Base-by-base conservation (phyloP, 305 asterid genomes). In the Coffea humblotiana region DNA sequence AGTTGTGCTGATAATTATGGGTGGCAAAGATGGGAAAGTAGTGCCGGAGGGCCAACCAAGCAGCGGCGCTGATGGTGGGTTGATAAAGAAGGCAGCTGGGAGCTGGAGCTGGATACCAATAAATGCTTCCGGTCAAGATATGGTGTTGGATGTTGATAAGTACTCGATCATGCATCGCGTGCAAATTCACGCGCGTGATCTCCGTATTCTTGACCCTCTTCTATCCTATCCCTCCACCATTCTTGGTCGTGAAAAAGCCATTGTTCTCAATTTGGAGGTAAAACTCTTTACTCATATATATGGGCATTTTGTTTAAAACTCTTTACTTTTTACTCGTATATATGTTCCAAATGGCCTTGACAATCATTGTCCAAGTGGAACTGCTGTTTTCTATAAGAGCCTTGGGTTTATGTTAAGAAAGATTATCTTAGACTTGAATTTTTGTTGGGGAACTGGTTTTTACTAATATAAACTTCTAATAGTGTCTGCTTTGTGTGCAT, bases 141-240 rank as follows among this genome's bases (percentile, higher is more conserved):
- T 74, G 13, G 66, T 86, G 0, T 56, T 92, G 74, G 98, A 93
- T 82, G 93, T 91, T 12, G 97, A 93, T 70, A 95, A 95, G 73
- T 92, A 93, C 56, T 88, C 88, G 29, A 91, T 95, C 91, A 95
- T 93, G 97, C 97, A 93, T 75, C 95, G 99, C 52, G 94, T 91
- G 77, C 97, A 92, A 88, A 93, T 94, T 25, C 97, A 93, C 83
- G 95, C 98, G 0, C 97, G 98, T 58, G 97, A 94, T 87, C 95
- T 94, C 65, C 92, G 98, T 12, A 94, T 93, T 76, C 87, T 93
- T 64, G 97, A 94, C 81, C 98, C 98, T 45, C 85, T 91, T 12
- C 79, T 93, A 71, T 89, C 93, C 9, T 94, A 93, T 69, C 97
- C 98, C 52, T 91, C 98, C 1, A 82, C 97, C 11, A 91, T 93